Conservation (phyloP, 192 early-diverging fungal species). For the Podila epigama region DNA sequence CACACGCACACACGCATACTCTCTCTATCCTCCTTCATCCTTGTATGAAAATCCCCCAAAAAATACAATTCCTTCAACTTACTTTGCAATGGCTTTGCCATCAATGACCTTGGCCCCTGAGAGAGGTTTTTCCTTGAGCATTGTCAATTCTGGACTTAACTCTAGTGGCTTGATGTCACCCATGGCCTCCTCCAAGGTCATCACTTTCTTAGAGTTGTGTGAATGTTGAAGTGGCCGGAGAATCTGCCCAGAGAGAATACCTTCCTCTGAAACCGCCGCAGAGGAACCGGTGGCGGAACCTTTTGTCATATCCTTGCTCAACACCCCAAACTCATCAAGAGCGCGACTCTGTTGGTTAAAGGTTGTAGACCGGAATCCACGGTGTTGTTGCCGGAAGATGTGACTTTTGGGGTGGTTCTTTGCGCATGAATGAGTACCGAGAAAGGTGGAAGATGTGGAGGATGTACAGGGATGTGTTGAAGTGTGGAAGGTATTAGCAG, state of each 20-base stretch:
- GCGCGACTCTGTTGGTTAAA: conserved; percentile 20
- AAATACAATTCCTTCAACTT: conserved; percentile 13
- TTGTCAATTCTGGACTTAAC: conserved; percentile 28
- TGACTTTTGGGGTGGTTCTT: too few species aligned
- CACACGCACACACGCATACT: neutral
- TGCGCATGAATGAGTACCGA: neutral
- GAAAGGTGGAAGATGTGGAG: neutral
- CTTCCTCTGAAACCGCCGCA: neutral
- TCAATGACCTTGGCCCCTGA: conserved; percentile 69
- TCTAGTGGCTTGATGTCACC: conserved; percentile 37
- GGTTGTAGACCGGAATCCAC: conserved; percentile 20
- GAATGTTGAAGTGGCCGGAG: neutral
- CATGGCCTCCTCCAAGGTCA: conserved; percentile 43
- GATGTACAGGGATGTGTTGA: neutral
- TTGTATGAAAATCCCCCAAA: too few species aligned
- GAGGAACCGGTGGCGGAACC: neutral
- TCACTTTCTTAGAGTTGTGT: conserved; percentile 7
- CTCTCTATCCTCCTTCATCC: too few species aligned
- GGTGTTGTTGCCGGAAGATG: neutral
- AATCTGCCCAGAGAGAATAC: conserved; percentile 21
- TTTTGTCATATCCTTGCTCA: conserved; percentile 11
- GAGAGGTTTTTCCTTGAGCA: conserved; percentile 12
- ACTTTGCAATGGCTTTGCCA: conserved; percentile 84
- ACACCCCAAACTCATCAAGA: conserved; percentile 15
- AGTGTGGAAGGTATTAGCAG: neutral